Conservation (phyloP, 2,329 filamentous ascomycete species). For the Nemania diffusa region DNA sequence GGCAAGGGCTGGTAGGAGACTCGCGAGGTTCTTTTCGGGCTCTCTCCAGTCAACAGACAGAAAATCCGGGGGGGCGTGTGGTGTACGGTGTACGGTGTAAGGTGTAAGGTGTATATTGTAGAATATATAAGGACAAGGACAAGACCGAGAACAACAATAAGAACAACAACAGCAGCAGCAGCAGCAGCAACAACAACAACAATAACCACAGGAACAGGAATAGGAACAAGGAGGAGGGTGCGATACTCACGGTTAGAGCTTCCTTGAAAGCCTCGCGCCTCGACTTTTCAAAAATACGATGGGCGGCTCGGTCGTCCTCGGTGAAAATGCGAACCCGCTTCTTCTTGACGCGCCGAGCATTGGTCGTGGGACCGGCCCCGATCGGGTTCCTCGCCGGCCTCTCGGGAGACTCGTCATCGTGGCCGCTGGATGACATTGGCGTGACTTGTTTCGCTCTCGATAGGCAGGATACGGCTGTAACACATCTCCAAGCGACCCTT, state of each 20-base stretch:
- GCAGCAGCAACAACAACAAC: too few species aligned
- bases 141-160: too few species aligned
- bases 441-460: constrained; percentile 27
- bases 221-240: neutral
- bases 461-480: constrained; percentile 23
- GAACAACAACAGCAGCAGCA: too few species aligned
- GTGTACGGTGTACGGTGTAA: neutral
- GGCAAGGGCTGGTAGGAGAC: constrained; percentile 49
- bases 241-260: constrained; percentile 49
- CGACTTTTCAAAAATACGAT: constrained; percentile 54
- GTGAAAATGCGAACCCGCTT: constrained; percentile 55
- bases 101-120: too few species aligned
- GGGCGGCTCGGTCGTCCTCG: constrained; percentile 54
- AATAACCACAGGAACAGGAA: neutral
- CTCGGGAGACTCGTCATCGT: constrained; percentile 39
- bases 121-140: too few species aligned
- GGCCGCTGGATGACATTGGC: constrained; percentile 40
- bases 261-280: constrained; percentile 56
- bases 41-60: constrained; percentile 24
- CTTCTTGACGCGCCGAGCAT: constrained; percentile 41
- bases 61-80: neutral
- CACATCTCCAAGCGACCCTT: constrained; percentile 32
- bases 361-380: constrained; percentile 14
- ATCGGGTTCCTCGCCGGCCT: constrained; percentile 24
- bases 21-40: constrained; percentile 47